These are phyloP conservation scores for Orbilia javanica DNA, from an alignment of 2,329 filamentous ascomycete genomes.

Conservation along the genomic window DNA sequence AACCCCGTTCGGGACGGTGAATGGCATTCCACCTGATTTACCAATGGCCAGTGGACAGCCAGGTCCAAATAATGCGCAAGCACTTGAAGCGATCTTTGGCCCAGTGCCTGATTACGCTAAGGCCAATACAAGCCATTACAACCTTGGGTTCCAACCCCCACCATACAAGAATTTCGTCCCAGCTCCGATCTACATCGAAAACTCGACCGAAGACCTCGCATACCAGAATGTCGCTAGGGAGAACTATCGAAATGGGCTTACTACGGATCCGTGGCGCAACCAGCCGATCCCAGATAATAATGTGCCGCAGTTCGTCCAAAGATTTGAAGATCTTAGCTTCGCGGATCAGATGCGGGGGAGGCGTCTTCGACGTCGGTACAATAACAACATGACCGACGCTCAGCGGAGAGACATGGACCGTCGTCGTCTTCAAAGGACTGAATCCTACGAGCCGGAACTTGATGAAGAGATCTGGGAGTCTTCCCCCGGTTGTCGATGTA, in stretches of 20 bases:
- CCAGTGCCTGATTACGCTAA: not conserved
- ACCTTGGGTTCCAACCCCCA: not conserved
- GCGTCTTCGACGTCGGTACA: not conserved
- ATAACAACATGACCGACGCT: not conserved
- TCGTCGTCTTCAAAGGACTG: not conserved
- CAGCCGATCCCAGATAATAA: not conserved
- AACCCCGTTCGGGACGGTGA: not conserved
- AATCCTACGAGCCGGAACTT: not conserved
- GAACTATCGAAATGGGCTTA: not conserved
- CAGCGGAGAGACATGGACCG: not conserved
- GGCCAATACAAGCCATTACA: constrained; percentile 1
- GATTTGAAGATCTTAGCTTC: not conserved
- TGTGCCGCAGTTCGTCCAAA: not conserved
- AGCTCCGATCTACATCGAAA: not conserved
- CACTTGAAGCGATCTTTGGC: not conserved
- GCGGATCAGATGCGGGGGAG: not conserved
- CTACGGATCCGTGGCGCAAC: not conserved
- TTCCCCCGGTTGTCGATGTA: not conserved
- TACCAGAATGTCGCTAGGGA: not conserved
- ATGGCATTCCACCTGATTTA: not conserved
- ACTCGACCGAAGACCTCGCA: not conserved
- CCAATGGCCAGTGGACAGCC: not conserved
- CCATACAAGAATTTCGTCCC: constrained; percentile 2
- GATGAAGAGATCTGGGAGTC: not conserved
- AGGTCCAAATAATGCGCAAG: not conserved